These are phyloP conservation scores for Calocybe indica DNA, from an alignment of 768 basidiomycete species.

Conservation along the genomic window DNA sequence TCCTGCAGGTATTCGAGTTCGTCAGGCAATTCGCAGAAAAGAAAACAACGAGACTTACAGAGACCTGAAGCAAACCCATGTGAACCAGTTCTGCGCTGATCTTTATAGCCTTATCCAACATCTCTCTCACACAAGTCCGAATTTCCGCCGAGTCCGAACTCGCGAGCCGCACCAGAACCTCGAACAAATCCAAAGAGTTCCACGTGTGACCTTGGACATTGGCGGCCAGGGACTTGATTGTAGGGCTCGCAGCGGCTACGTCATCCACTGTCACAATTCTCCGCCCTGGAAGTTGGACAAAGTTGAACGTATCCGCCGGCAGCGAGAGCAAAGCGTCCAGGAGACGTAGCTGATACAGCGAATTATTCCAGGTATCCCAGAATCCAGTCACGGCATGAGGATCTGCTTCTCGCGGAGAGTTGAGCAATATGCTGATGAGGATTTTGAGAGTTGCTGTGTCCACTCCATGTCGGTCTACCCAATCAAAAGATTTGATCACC, in stretches of 20 bases:
- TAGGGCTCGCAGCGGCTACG: slow-evolving; percentile 76
- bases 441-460: slow-evolving; percentile 89
- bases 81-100: slow-evolving; percentile 92
- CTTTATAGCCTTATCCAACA: slow-evolving; percentile 91
- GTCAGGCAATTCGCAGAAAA: slow-evolving; percentile 1
- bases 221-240: slow-evolving; percentile 86
- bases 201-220: slow-evolving; percentile 91
- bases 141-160: slow-evolving; percentile 70
- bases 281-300: slow-evolving; percentile 80
- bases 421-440: slow-evolving; percentile 80
- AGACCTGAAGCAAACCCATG: slow-evolving; percentile 87
- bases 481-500: slow-evolving; percentile 83
- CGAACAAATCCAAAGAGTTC: slow-evolving; percentile 91
- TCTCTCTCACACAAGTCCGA: slow-evolving; percentile 73
- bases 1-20: slow-evolving; percentile 36
- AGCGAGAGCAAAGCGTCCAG: slow-evolving; percentile 86
- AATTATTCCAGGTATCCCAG: slow-evolving; percentile 83
- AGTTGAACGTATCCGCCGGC: slow-evolving; percentile 87
- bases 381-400: slow-evolving; percentile 81
- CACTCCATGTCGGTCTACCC: slow-evolving; percentile 74
- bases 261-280: slow-evolving; percentile 87
- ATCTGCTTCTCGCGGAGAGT: slow-evolving; percentile 70
- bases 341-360: slow-evolving; percentile 79
- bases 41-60: slow-evolving; percentile 46
- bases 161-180: slow-evolving; percentile 77